Evolutionary conservation across 2,329 filamentous ascomycete genomes (phyloP), one percentile per base, ranked within the genome.

Genomic region (Fusarium circinatum): DNA sequence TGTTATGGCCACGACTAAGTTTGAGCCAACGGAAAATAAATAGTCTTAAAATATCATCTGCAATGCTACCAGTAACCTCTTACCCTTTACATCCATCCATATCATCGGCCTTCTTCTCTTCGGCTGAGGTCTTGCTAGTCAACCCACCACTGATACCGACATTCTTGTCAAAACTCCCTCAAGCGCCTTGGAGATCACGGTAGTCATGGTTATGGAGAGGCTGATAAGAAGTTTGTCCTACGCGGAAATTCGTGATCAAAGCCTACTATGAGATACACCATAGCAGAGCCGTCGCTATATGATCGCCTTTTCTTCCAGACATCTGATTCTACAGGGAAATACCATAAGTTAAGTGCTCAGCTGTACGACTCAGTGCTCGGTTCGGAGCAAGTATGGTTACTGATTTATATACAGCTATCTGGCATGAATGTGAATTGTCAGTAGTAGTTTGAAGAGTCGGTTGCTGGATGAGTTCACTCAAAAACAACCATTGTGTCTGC

Each of bases 1-100:
- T 62, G 47, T 36, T 70, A 47, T 34, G 54, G 48, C 24, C 42
- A 36, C 63, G 49, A 38, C 49, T 58, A 38, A 26, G 49, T 51
- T 55, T 58, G 54, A 67, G 56, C 42, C 38, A 24, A 67, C 34
- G n/a, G 49, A 56, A 57, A 61, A 71, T 47, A 48, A 48, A 47
- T 42, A 15, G 68, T 32, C 47, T 68, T 63, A 22, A 49, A 28
- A 41, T 26, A 24, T 26, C 17, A 34, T 34, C 20, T 24, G 30
- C 48, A 51, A 20, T 51, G 30, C 30, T 34, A 20, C 22, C 48
- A 7, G 8, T 24, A 34, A 24, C n/a, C 48, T 51, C 22, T 34
- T 51, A 6, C 22, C 22, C 48, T n/a, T 51, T 14, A 14, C 48
- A 34, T 34, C 48, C 48, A 24, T 51, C 32, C 32, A 17, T 34